A percentile compares a stretch with the other conserved stretches of the same genome.
Conservation (phyloP, 495 filamentous ascomycete genomes). For the Aspergillus panamensis region DNA sequence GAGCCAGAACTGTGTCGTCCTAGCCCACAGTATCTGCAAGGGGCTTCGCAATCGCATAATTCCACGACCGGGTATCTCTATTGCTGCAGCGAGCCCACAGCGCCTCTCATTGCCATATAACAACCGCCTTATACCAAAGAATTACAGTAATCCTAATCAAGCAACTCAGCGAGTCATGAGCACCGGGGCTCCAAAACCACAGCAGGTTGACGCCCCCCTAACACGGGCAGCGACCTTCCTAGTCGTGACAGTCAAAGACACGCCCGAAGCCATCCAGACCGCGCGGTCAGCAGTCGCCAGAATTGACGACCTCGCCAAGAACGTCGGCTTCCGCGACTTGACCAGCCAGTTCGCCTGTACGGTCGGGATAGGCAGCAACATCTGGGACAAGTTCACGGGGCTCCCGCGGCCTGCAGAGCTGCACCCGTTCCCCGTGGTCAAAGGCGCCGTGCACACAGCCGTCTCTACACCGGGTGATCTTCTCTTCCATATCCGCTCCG, state of each 20-base stretch:
- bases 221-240: constrained; percentile 52
- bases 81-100: too few relatives aligned
- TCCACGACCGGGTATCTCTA: too few relatives aligned
- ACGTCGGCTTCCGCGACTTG: constrained; percentile 51
- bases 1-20: not conserved
- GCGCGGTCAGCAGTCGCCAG: constrained; percentile 44
- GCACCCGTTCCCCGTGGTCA: constrained; percentile 46
- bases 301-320: constrained; percentile 49
- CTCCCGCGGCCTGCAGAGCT: constrained; percentile 49
- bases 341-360: constrained; percentile 49
- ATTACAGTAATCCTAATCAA: not conserved
- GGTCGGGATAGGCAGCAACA: constrained; percentile 50
- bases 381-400: constrained; percentile 46
- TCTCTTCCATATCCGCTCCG: constrained; percentile 55
- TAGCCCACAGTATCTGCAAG: too few relatives aligned
- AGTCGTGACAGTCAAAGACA: constrained; percentile 41
- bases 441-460: constrained; percentile 45
- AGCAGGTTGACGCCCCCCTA: constrained; percentile 48
- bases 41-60: too few relatives aligned
- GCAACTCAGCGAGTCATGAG: constrained; percentile 17
- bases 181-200: constrained; percentile 34
- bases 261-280: constrained; percentile 32
- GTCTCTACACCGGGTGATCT: constrained; percentile 53
- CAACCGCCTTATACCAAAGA: not conserved
- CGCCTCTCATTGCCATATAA: not conserved